Evolutionary conservation across 495 filamentous ascomycete genomes (phyloP), one percentile per base, ranked within the genome.

Genomic region (Penicillium canescens): DNA sequence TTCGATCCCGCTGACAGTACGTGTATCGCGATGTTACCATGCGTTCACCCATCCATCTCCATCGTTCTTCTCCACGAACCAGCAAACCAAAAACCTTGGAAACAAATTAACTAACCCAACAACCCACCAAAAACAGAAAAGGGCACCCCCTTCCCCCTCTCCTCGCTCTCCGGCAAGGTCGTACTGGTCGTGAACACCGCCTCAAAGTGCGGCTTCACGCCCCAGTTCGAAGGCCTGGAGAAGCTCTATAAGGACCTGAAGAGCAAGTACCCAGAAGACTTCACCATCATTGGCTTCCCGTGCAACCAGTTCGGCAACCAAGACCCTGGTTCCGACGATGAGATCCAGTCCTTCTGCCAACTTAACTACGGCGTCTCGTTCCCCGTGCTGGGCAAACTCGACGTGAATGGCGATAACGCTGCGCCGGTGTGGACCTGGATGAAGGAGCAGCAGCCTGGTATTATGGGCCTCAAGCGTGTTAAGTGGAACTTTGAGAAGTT

Each of bases 401-500:
- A 97, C 42, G 94, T 98, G 37, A 99, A 99, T 65, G 94, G 94
- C 56, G 80, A 83, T 37, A 75, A 86, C 7, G 91, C 91, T 20
- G 82, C 85, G 50, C 93, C 93, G 1, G 63, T 97, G 36, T 98
- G 78, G 69, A 82, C 88, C 65, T 98, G 89, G 86, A 70, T 99
- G 73, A 99, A 98, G 84, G 78, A 78, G 33, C 78, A 90, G 75
- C 83, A 87, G 74, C 85, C 94, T 1, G 92, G 95, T 14, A 42
- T 96, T 6, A 61, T 96, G 66, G 94, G 94, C 18, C 57, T 97
- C 64, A 92, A 92, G 85, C 66, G 86, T 34, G 79, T 98, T 60
- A 95, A 96, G 87, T 96, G 92, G 91, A 96, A 93, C 69, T 95
- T 96, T 72, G 95, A 98, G 79, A 98, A 98, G 82, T 98, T 96